Conservation (phyloP, 148 eudicot genomes). For the Amaranthus hypochondriacus region DNA sequence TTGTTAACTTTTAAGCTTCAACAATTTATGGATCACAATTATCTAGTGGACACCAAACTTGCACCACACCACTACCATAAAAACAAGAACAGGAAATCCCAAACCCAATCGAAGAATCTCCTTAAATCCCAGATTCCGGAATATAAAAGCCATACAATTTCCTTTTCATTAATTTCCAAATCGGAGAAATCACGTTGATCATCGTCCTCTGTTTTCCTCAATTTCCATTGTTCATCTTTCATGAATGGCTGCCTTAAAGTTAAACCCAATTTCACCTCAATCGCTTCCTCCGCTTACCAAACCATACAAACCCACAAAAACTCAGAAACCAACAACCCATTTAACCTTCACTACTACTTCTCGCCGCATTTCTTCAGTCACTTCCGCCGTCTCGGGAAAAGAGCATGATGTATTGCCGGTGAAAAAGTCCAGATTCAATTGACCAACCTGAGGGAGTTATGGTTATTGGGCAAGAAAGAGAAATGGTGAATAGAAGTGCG, state of each 20-base stretch:
- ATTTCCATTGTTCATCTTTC: conserved; percentile 1
- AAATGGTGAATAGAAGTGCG: conserved; percentile 22
- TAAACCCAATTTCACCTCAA: conserved; percentile 19
- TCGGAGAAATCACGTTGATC: conserved; percentile 30
- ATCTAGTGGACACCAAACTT: too few species aligned
- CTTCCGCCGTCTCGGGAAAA: conserved; percentile 31
- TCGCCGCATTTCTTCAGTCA: conserved; percentile 13
- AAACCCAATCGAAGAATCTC: too few species aligned
- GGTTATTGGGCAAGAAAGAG: conserved; percentile 10
- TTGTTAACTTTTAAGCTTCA: too few species aligned
- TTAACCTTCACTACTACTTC: neutral
- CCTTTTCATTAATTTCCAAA: neutral
- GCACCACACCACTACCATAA: too few species aligned
- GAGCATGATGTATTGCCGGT: conserved; percentile 43
- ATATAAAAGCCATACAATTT: too few species aligned
- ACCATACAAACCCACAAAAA: conserved; percentile 19
- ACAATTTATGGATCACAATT: too few species aligned
- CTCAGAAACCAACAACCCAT: neutral
- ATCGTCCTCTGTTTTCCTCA: conserved; percentile 14
- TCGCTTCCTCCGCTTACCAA: conserved; percentile 1
- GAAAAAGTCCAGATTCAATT: conserved; percentile 35
- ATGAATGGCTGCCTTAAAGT: conserved; percentile 24
- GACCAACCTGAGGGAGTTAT: conserved; percentile 15
- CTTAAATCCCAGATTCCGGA: too few species aligned
- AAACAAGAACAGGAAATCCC: too few species aligned